Evolutionary conservation across 139 green algal genomes (phyloP), one percentile per base, ranked within the genome.

Genomic region (Volvox africanus): DNA sequence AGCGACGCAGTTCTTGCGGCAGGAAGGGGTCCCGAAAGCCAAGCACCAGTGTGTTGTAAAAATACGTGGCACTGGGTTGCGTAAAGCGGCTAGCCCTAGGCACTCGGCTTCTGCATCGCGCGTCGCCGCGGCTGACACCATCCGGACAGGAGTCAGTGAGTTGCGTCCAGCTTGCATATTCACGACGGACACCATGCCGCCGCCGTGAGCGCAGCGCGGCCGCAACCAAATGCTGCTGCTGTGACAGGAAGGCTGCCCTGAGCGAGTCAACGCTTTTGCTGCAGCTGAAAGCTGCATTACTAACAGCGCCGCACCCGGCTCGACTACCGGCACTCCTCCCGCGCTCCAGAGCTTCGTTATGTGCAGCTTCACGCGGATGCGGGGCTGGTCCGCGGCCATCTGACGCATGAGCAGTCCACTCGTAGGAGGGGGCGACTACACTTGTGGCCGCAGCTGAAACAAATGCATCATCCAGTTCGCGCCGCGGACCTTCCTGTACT

Each of bases 1-100:
- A 92, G 33, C 87, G 69, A 2, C 37, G 76, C 62, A 94, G 88
- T 67, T 91, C 86, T 62, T 78, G 88, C 16, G 90, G 88, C 87
- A 95, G 90, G 21, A 88, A 50, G 0, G 92, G 91, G 86, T 96
- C 91, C 55, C 26, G 75, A 86, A 94, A 95, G 30, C 87, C 91
- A 21, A 95, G 35, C 32, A 94, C 80, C 24, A 96, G 30, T 1
- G 91, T 94, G 32, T 68, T 24, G 75, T 61, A 61, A 12, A 20
- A 30, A 65, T 93, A 95, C 30, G 55, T 21, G n/a, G 55, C 86
- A 17, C 44, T 78, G n/a, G 90, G 77, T 28, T 32, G 55, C 62
- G 90, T 93, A 79, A 79, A 93, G 11, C 85, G 68, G 76, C 83
- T 75, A 17, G 90, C 35, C n/a, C 33, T 36, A 16, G 89, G 89